phyloP scores from a whole-genome alignment of 257 asterid species.

The Echites panduratus region DNA sequence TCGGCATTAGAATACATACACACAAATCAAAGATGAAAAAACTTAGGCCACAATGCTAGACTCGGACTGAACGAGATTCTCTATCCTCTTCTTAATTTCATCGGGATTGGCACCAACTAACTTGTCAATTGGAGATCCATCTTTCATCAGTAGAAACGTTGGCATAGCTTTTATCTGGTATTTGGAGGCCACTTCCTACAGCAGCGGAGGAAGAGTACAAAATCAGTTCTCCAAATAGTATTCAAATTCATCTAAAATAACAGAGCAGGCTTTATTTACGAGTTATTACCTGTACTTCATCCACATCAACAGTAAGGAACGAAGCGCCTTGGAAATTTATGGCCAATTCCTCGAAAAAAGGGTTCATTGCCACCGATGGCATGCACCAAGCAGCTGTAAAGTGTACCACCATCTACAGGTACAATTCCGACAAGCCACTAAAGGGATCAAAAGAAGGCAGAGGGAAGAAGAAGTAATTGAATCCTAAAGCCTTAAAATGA shows the following conservation, averaged over 20 bases:
- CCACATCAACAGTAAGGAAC: conserved; percentile 36
- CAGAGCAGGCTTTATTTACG: neutral
- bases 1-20: neutral
- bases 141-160: conserved; percentile 30
- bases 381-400: conserved; percentile 40
- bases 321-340: conserved; percentile 14
- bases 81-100: conserved; percentile 23
- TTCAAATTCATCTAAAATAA: neutral
- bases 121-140: conserved; percentile 27
- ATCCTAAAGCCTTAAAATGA: neutral
- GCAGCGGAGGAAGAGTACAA: neutral
- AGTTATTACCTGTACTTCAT: conserved; percentile 26
- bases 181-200: conserved; percentile 27
- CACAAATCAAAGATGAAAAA: neutral
- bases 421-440: neutral
- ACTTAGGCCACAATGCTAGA: neutral
- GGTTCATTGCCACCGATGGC: conserved; percentile 38
- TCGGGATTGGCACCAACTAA: conserved; percentile 34
- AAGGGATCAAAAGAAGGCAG: neutral
- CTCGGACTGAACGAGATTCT: conserved; percentile 11
- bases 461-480: neutral
- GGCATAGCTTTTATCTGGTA: conserved; percentile 34
- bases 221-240: neutral
- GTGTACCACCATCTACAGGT: conserved; percentile 28
- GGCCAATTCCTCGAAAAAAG: conserved; percentile 32